These are phyloP conservation scores for Polyplosphaeria fusca DNA, from an alignment of 495 filamentous ascomycete species.

Conservation along the genomic window DNA sequence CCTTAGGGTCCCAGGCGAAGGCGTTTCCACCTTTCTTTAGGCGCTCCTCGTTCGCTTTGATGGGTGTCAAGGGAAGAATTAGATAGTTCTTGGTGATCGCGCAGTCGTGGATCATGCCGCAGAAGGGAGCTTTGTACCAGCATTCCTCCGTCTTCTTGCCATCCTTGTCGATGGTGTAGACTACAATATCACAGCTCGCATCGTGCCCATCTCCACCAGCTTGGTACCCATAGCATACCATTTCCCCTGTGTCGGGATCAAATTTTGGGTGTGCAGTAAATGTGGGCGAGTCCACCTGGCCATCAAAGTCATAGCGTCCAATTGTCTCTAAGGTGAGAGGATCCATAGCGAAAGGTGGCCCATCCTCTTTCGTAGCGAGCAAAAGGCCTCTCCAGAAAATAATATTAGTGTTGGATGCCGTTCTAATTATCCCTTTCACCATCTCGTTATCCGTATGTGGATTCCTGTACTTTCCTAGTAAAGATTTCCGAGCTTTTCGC, in stretches of 20 bases:
- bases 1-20: slow-evolving; percentile 35
- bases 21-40: slow-evolving; percentile 34
- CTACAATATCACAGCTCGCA: slow-evolving; percentile 33
- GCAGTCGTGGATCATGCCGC: slow-evolving; percentile 36
- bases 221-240: slow-evolving; percentile 41
- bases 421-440: slow-evolving; percentile 32
- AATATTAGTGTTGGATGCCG: slow-evolving; percentile 34
- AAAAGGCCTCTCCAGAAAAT: slow-evolving; percentile 35
- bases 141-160: slow-evolving; percentile 35
- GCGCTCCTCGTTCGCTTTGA: slow-evolving; percentile 29
- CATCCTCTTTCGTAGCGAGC: slow-evolving; percentile 34
- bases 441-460: slow-evolving; percentile 34
- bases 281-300: slow-evolving; percentile 51
- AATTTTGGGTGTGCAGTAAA: slow-evolving; percentile 64
- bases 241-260: slow-evolving; percentile 55
- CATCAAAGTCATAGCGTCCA: slow-evolving; percentile 48
- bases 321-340: slow-evolving; percentile 32
- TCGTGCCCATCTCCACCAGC: slow-evolving; percentile 36
- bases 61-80: slow-evolving; percentile 31
- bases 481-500: slow-evolving; percentile 22
- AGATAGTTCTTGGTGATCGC: slow-evolving; percentile 34
- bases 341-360: slow-evolving; percentile 36
- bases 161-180: slow-evolving; percentile 33
- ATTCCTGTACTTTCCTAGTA: slow-evolving; percentile 35
- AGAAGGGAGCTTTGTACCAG: slow-evolving; percentile 36